Percentiles rank a stretch among this genome's conserved stretches.
These are phyloP conservation scores for Heterobasidion parviporum DNA, from an alignment of 1,284 basidiomycete species.

Conservation along the genomic window DNA sequence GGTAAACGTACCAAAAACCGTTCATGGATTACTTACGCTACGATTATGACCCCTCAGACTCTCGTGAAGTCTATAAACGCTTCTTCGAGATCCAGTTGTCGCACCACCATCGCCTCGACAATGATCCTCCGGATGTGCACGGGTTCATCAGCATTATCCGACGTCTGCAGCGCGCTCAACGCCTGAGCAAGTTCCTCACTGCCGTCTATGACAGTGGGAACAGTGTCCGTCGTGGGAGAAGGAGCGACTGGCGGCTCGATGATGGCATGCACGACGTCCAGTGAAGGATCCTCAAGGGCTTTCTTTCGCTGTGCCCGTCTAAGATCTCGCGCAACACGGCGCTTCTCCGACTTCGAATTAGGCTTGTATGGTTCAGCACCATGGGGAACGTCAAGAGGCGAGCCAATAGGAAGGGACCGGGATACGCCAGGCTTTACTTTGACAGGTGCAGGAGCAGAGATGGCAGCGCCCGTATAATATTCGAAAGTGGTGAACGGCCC, in stretches of 20 bases:
- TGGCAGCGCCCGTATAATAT: not conserved
- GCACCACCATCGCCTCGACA: slow-evolving; percentile 71
- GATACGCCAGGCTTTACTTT: not conserved
- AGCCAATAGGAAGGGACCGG: not conserved
- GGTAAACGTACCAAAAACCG: no score
- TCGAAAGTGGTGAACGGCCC: not conserved
- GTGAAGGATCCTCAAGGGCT: slow-evolving; percentile 13
- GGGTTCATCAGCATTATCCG: slow-evolving; percentile 2
- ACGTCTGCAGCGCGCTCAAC: not conserved
- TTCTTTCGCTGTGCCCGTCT: slow-evolving; percentile 30
- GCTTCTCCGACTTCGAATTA: slow-evolving; percentile 25
- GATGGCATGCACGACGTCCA: not conserved
- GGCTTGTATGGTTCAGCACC: slow-evolving; percentile 11
- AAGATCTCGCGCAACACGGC: slow-evolving; percentile 43
- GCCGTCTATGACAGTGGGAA: not conserved
- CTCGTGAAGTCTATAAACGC: slow-evolving; percentile 56
- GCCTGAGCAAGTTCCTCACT: slow-evolving; percentile 1
- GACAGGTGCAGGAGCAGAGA: not conserved
- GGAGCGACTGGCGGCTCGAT: not conserved
- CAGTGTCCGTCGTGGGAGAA: not conserved
- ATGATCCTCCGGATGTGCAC: slow-evolving; percentile 41
- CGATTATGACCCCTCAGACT: not conserved
- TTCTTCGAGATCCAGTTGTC: slow-evolving; percentile 66
- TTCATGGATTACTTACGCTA: no score
- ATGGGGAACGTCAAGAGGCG: slow-evolving; percentile 16